Evolutionary conservation across 331 rosid genomes (phyloP).

Genomic region (Arachis monticola): DNA sequence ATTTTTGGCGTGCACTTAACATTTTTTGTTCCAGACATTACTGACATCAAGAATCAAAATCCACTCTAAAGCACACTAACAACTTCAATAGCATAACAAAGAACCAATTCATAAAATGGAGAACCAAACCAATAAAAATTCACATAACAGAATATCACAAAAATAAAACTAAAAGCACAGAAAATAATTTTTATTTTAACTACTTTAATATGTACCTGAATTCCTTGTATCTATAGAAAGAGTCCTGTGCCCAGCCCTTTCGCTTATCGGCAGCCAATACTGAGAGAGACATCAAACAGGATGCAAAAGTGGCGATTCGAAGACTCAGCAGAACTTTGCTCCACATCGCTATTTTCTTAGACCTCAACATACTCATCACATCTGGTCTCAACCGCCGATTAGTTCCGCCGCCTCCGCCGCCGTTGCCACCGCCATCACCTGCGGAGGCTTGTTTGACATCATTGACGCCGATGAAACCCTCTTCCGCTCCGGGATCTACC

Average conservation of each 20-base stretch:
- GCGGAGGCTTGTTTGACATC: conserved; percentile 42
- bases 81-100: not conserved
- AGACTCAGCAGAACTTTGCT: conserved; percentile 59
- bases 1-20: too few species aligned
- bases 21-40: not conserved
- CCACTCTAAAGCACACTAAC: not conserved
- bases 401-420: conserved; percentile 16
- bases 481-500: conserved; percentile 55
- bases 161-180: not conserved
- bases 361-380: conserved; percentile 39
- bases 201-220: conserved; percentile 55
- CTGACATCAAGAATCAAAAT: not conserved
- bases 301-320: conserved; percentile 52
- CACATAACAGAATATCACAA: not conserved
- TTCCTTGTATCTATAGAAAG: conserved; percentile 82
- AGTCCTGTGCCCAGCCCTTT: conserved; percentile 79
- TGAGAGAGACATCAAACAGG: conserved; percentile 71
- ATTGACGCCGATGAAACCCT: conserved; percentile 48
- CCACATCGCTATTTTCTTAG: conserved; percentile 43
- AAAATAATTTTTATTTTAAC: not conserved
- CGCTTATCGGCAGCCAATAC: conserved; percentile 72
- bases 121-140: not conserved
- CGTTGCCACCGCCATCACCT: conserved; percentile 1
- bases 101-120: not conserved
- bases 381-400: conserved; percentile 57